These are phyloP conservation scores for Lippia alba DNA, from an alignment of 305 asterid species.

Conservation along the genomic window DNA sequence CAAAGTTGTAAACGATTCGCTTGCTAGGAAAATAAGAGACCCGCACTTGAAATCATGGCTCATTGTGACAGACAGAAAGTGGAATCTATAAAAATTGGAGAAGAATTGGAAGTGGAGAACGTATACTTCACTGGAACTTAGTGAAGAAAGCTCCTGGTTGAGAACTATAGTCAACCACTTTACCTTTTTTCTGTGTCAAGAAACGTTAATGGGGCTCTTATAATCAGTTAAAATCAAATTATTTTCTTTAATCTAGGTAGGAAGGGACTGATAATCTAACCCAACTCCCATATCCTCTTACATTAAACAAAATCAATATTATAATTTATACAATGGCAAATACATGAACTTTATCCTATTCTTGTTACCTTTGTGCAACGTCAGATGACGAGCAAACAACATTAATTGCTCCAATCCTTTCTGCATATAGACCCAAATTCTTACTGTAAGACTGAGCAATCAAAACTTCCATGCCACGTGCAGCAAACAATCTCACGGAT, in stretches of 20 bases:
- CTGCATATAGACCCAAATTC: slow-evolving; percentile 92
- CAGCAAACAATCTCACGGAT: slow-evolving; percentile 91
- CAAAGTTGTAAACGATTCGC: slow-evolving; percentile 16
- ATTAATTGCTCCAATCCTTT: slow-evolving; percentile 96
- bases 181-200: no score
- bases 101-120: no score
- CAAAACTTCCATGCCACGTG: slow-evolving; percentile 90
- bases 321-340: slow-evolving; percentile 10
- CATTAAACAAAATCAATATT: slow-evolving; percentile 22
- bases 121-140: not conserved
- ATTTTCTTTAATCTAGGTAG: no score
- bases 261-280: not conserved
- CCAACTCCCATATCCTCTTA: not conserved
- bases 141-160: not conserved
- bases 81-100: no score
- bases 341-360: slow-evolving; percentile 14
- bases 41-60: slow-evolving; percentile 15
- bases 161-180: no score
- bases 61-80: not conserved
- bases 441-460: slow-evolving; percentile 98
- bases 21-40: not conserved
- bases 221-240: no score
- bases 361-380: slow-evolving; percentile 76
- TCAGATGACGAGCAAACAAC: slow-evolving; percentile 86
- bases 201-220: no score